These are phyloP conservation scores for Aspergillus novoparasiticus DNA, from an alignment of 2,329 filamentous ascomycete genomes.

Conservation along the genomic window DNA sequence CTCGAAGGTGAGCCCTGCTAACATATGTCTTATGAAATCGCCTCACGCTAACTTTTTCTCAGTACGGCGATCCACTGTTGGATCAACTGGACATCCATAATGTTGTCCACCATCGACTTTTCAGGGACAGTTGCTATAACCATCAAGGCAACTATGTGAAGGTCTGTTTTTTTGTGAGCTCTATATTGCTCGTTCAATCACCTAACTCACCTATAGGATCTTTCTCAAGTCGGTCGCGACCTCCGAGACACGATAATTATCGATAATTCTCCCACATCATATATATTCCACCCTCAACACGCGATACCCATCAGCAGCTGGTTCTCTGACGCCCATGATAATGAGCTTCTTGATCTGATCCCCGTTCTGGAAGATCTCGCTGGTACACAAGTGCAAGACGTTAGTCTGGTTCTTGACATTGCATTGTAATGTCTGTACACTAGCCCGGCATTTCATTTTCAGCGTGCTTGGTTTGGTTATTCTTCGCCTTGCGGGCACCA, in stretches of 20 bases:
- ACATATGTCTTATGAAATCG: background rate
- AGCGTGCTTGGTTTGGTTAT: slow-evolving; percentile 28
- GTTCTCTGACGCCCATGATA: slow-evolving; percentile 99
- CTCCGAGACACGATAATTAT: slow-evolving; percentile 98
- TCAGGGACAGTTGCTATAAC: slow-evolving; percentile 98
- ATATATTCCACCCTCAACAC: slow-evolving; percentile 99
- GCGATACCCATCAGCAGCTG: slow-evolving; percentile 99
- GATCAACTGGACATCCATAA: slow-evolving; percentile 97
- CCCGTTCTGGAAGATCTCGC: slow-evolving; percentile 97
- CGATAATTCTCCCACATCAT: slow-evolving; percentile 97
- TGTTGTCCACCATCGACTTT: slow-evolving; percentile 92
- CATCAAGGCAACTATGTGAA: slow-evolving; percentile 99
- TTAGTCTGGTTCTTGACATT: slow-evolving; percentile 96
- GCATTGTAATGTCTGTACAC: slow-evolving; percentile 54
- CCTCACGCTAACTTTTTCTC: slow-evolving; percentile 16
- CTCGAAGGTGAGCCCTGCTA: slow-evolving; percentile 71
- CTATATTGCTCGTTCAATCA: background rate
- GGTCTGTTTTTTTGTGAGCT: slow-evolving; percentile 38
- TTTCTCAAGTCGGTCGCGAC: slow-evolving; percentile 94
- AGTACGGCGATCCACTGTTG: slow-evolving; percentile 95
- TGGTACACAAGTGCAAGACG: slow-evolving; percentile 83
- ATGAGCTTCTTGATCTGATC: slow-evolving; percentile 95
- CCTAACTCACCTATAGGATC: slow-evolving; percentile 59
- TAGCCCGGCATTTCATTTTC: slow-evolving; percentile 33
- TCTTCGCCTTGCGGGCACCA: slow-evolving; percentile 5